phyloP scores from a whole-genome alignment of 768 basidiomycete genomes.

The Tricholoma hemisulphureum region DNA sequence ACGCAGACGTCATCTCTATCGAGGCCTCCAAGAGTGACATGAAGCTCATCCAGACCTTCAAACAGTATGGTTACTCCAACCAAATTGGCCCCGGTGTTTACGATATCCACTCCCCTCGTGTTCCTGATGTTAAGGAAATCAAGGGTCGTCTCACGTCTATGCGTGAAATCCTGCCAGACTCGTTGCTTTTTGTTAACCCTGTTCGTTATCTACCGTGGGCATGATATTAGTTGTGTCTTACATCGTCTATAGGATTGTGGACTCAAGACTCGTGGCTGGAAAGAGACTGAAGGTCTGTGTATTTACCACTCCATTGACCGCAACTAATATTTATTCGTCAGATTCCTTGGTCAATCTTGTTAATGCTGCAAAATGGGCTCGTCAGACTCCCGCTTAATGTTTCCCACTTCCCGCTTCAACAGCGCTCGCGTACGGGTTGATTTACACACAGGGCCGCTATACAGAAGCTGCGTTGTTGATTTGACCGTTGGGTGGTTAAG shows the following conservation, averaged over 20 bases:
- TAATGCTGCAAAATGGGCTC: constrained; percentile 90
- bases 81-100: constrained; percentile 98
- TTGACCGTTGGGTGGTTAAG: constrained; percentile 58
- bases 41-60: constrained; percentile 95
- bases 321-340: constrained; percentile 15
- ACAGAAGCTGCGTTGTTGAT: constrained; percentile 30
- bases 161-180: constrained; percentile 75
- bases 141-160: constrained; percentile 86
- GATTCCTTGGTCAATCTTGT: constrained; percentile 85
- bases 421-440: constrained; percentile 76
- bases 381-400: constrained; percentile 67
- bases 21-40: constrained; percentile 98
- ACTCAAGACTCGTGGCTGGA: constrained; percentile 98
- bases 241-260: constrained; percentile 71
- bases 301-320: not conserved
- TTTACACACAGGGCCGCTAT: constrained; percentile 37
- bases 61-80: constrained; percentile 92
- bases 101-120: constrained; percentile 99
- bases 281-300: constrained; percentile 79
- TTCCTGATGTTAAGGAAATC: constrained; percentile 91
- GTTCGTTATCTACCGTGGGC: constrained; percentile 30
- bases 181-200: constrained; percentile 90
- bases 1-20: constrained; percentile 98
- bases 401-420: constrained; percentile 76
- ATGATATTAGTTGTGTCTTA: constrained; percentile 3